Evolutionary conservation across 2,329 filamentous ascomycete genomes (phyloP).

Genomic region (Ophiocordyceps camponoti-rufipedis): DNA sequence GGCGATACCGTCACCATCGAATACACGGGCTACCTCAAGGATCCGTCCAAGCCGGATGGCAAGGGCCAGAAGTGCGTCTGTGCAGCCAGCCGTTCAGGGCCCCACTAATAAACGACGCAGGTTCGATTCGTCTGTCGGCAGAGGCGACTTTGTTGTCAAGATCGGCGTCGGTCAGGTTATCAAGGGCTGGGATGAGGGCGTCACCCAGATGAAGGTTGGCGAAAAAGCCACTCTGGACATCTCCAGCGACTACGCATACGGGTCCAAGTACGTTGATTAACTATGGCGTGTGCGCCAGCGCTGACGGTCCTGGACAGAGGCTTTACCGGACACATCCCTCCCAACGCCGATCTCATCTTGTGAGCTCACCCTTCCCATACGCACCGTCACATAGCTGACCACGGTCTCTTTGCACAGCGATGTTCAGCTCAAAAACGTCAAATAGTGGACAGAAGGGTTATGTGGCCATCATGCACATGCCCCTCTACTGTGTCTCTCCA

Average conservation of each 20-base stretch:
- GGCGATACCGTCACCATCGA: conserved; percentile 71
- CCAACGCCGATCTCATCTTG: conserved; percentile 65
- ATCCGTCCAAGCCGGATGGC: conserved; percentile 37
- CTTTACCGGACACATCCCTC: conserved; percentile 61
- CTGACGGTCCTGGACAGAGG: conserved; percentile 30
- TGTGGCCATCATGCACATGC: background rate
- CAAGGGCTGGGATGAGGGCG: conserved; percentile 77
- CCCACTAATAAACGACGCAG: conserved; percentile 23
- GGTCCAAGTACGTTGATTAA: conserved; percentile 9
- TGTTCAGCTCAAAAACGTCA: conserved; percentile 2
- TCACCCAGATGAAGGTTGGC: conserved; percentile 70
- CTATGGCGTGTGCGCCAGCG: background rate
- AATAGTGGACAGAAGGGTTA: background rate
- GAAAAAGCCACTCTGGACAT: conserved; percentile 82
- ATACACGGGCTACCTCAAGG: conserved; percentile 79
- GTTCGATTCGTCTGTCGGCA: conserved; percentile 74
- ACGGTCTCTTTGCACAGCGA: background rate
- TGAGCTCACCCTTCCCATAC: conserved; percentile 25
- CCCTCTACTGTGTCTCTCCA: background rate
- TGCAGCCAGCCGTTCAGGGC: background rate
- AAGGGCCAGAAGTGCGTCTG: conserved; percentile 53
- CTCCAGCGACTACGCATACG: conserved; percentile 19
- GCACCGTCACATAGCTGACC: background rate
- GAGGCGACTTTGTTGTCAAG: conserved; percentile 54
- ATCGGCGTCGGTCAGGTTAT: conserved; percentile 83